Conservation (phyloP, 164 flowering plant genomes). For the Stephania yunnanensis region DNA sequence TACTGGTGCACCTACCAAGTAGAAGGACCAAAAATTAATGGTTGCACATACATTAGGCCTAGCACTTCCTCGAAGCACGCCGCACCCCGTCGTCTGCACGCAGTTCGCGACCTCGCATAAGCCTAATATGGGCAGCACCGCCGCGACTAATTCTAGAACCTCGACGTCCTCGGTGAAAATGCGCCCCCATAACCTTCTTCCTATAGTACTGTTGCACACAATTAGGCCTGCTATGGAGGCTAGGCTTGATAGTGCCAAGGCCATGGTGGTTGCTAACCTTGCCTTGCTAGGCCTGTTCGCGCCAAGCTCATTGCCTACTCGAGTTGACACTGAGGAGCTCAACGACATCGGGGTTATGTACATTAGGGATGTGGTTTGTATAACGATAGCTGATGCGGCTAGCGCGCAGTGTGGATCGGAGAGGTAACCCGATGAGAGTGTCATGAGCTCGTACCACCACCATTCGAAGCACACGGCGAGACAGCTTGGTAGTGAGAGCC, state of each 20-base stretch:
- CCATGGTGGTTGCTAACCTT: constrained; percentile 44
- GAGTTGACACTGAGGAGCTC: constrained; percentile 60
- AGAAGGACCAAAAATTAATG: constrained; percentile 76
- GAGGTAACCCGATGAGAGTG: constrained; percentile 72
- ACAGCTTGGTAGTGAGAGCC: constrained; percentile 63
- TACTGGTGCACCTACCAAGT: constrained; percentile 79
- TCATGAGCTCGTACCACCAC: constrained; percentile 99
- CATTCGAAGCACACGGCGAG: constrained; percentile 81
- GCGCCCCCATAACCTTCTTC: constrained; percentile 56
- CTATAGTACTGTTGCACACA: constrained; percentile 42
- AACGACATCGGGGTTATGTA: constrained; percentile 77
- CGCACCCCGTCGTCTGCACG: constrained; percentile 90
- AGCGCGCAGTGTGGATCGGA: constrained; percentile 47
- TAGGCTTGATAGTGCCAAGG: constrained; percentile 38
- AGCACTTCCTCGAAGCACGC: constrained; percentile 80
- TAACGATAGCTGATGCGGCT: constrained; percentile 75
- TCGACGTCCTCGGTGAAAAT: constrained; percentile 61
- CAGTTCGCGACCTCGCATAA: constrained; percentile 86
- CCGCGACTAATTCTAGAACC: constrained; percentile 47
- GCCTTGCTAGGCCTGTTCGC: constrained; percentile 60
- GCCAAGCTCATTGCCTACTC: constrained; percentile 87
- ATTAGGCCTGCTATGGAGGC: constrained; percentile 42
- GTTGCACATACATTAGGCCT: constrained; percentile 64
- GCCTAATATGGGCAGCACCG: constrained; percentile 72
- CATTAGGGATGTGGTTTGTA: constrained; percentile 91